These are phyloP conservation scores for Verticillium nubilum DNA, from an alignment of 2,329 filamentous ascomycete genomes.

Conservation along the genomic window DNA sequence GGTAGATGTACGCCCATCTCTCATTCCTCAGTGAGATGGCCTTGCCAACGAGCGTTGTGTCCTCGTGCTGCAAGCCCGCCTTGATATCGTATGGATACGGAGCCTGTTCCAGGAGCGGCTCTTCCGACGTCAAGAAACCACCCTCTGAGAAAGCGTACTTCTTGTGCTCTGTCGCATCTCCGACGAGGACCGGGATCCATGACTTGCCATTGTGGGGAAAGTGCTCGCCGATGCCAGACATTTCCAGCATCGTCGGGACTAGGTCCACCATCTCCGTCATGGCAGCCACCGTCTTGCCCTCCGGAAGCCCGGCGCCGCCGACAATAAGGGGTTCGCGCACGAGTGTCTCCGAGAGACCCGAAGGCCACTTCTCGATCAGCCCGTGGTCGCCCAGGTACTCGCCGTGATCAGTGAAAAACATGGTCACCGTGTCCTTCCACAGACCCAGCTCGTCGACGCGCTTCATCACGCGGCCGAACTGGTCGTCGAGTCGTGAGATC, in stretches of 20 bases:
- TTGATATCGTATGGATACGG: constrained; percentile 41
- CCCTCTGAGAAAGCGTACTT: constrained; percentile 35
- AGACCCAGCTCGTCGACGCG: constrained; percentile 23
- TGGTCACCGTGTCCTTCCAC: constrained; percentile 31
- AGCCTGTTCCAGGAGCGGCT: constrained; percentile 35
- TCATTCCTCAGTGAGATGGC: constrained; percentile 27
- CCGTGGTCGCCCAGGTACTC: constrained; percentile 40
- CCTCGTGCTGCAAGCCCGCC: constrained; percentile 34
- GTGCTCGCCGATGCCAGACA: constrained; percentile 26
- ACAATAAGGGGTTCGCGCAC: constrained; percentile 37
- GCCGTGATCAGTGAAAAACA: constrained; percentile 39
- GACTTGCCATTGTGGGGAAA: constrained; percentile 34
- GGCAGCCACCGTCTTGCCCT: constrained; percentile 21
- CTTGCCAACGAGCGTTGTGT: constrained; percentile 35
- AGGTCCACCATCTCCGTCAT: constrained; percentile 40
- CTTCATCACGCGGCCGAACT: constrained; percentile 33
- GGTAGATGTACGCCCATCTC: constrained; percentile 35
- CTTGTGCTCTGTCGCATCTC: constrained; percentile 22
- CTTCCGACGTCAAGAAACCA: constrained; percentile 34
- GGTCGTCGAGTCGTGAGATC: constrained; percentile 36
- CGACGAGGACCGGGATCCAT: constrained; percentile 21
- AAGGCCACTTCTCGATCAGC: constrained; percentile 41
- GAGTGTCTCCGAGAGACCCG: constrained; percentile 31
- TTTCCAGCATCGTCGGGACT: constrained; percentile 33
- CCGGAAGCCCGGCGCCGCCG: constrained; percentile 31